Evolutionary conservation across 2,329 filamentous ascomycete genomes (phyloP), one percentile per base, ranked within the genome.

Genomic region (Anthostomella pinea): DNA sequence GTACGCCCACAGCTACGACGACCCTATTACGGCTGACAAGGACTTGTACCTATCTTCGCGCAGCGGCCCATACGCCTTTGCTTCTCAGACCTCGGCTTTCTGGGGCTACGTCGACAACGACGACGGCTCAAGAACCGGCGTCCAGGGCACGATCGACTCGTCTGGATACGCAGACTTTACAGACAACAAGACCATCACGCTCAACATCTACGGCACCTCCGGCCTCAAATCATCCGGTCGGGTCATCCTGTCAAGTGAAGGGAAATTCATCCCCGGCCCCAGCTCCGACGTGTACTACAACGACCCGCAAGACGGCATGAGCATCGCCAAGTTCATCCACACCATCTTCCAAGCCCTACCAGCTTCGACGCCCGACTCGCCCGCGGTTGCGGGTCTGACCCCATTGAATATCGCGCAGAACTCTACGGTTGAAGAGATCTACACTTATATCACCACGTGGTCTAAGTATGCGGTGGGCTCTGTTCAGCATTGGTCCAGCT

Each of bases 121-220:
- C 3, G 65, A 72, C 33, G 69, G 68, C 6, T 56, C 51, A 8
- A 51, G 57, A 4, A 60, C 66, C 3, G 71, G 67, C 1, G 61
- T 75, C 15, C 74, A 78, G 45, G 73, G 73, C 6, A 77, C 73
- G 0, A 69, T 77, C 37, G 70, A 70, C 53, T 67, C 68, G 0
- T 57, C 68, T 0, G 73, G 73, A 3, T 66, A 59, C 25, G 52
- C 56, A 2, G 67, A 59, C 7, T 70, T 55, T 47, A 65, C 40
- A 2, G 48, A 52, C 21, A 62, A 63, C 33, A 62, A 69, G 39
- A 74, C 70, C 41, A 70, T 78, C 33, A 77, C 73, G 0, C 60
- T 78, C 14, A 78, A 78, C 52, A 56, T 78, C 4, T 78, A 78
- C 57, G 73, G 73, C 7, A 78, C 74, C 0, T 76, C 72, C 0